Base-by-base conservation (phyloP, 371 early-diverging fungal genomes). In the Umbelopsis sp. region DNA sequence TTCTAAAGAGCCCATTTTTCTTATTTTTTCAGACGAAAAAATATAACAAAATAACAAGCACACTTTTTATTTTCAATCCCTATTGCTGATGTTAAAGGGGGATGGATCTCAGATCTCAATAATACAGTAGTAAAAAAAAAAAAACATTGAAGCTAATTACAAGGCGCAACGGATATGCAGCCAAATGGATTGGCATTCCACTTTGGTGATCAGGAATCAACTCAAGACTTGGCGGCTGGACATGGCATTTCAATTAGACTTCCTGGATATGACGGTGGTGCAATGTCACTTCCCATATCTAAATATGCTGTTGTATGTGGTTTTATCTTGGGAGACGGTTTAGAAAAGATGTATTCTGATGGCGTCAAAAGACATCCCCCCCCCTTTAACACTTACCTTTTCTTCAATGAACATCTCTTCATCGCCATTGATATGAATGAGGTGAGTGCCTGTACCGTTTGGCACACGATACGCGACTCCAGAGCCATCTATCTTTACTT, bases 401-500 rank as follows among this genome's bases (percentile, higher is more conserved):
- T 77, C 74, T 70, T 77, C 74, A 32, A 77, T 63, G 35, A 69
- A 70, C 41, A 80, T 82, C 63, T 82, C 80, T 20, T 75, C 74
- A 16, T 74, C 70, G 11, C 72, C 65, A 46, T 80, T 79, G 25
- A 80, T 73, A 65, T 79, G 75, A 48, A 83, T 83, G 25, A 74
- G 71, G 65, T 83, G 83, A 14, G 83, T 83, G 12, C 83, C 83
- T 70, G 80, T 74, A 7, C 83, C 83, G 46, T 75, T 70, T 4
- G 77, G 76, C 24, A 83, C 83, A 48, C 79, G 76, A 16, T 76
- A 79, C 37, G 83, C 83, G 2, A 83, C 76, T 37, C 83, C 83
- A 35, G 79, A 64, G 4, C 71, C 67, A 73, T 83, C 83, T 45
- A 83, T 66, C 22, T 66, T 71, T 29, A 83, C 83, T 74, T 83